Evolutionary conservation across 352 stramenopile genomes (phyloP).

Genomic region (Globisporangium acanthophoron): DNA sequence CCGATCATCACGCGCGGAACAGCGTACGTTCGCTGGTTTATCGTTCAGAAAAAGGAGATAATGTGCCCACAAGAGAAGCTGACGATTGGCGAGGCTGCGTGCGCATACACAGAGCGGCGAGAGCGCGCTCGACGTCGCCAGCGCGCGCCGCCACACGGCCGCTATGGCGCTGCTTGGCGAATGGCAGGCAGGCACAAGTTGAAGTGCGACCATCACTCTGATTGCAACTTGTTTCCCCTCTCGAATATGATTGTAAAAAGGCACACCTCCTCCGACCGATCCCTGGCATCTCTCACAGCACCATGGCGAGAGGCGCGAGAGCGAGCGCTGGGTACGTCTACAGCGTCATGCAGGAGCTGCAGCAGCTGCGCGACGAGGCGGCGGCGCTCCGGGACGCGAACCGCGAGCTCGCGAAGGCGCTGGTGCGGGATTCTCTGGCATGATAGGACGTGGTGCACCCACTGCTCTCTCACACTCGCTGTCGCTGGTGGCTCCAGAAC

Average conservation of each 20-base stretch:
- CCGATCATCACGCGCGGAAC: constrained; percentile 15
- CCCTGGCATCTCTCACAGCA: neutral
- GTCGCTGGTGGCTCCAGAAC: constrained; percentile 26
- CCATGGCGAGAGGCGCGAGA: constrained; percentile 24
- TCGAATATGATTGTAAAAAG: constrained; percentile 6
- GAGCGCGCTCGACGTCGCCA: constrained; percentile 24
- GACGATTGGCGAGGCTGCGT: neutral
- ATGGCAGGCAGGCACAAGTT: neutral
- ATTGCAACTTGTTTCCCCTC: neutral
- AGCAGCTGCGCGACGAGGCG: constrained; percentile 42
- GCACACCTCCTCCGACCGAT: neutral
- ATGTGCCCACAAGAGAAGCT: too few species aligned
- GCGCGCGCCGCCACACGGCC: constrained; percentile 27
- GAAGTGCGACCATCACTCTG: constrained; percentile 10
- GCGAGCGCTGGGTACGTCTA: constrained; percentile 43
- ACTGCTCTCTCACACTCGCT: neutral
- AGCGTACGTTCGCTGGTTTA: constrained; percentile 7
- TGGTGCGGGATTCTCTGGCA: constrained; percentile 24
- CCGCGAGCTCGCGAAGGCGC: constrained; percentile 49
- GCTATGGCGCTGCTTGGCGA: constrained; percentile 19
- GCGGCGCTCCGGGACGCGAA: constrained; percentile 47
- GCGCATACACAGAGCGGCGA: constrained; percentile 19
- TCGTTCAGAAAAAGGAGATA: neutral
- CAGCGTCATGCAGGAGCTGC: constrained; percentile 57
- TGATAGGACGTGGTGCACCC: neutral